Base-by-base conservation (phyloP, 2,329 filamentous ascomycete species). In the Didymella pinodella region DNA sequence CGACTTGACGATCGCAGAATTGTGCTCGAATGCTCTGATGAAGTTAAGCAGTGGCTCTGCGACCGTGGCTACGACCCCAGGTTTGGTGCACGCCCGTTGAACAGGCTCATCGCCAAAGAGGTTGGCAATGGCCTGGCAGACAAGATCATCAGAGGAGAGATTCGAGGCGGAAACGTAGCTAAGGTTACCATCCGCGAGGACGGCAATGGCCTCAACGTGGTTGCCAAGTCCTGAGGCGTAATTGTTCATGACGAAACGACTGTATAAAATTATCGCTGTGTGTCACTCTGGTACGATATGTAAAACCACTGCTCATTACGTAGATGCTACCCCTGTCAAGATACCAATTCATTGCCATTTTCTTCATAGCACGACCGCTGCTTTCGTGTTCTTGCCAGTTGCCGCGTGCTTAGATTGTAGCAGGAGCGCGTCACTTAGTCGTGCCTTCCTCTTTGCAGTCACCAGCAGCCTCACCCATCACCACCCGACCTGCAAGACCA, bases 121-220 rank as follows among this genome's bases (percentile, higher is more conserved):
- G 92, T 99, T 65, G 89, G 91, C 59, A 97, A 97, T 75, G 84
- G 87, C 3, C 83, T 98, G 38, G 95, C 95, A 0, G 93, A 97
- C 73, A 90, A 90, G 80, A 96, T 99, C 69, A 98, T 98, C 68
- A 84, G 90, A 54, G 95, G 95, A 20, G 82, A 92, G 76, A 79
- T 98, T 59, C 90, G 88, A 77, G 86, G 82, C 57, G 93, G 92
- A 0, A 88, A 96, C 70, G 85, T 80, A 2, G 94, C 90, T 4
- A 84, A 83, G 58, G 90, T 97, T 12, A 81, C 80, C 48, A 82
- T 97, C 57, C 89, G 86, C 52, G 84, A 86, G 12, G 86, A 72
- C 34, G 61, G 59, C 1, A 65, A 61, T 34, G 74, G 74, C 7
- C 68, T 78, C 6, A 44, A 46, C 25, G 66, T 75, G n/a, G 41